These are phyloP conservation scores for Plectosphaerella cucumerina DNA, from an alignment of 2,329 filamentous ascomycete genomes.

Conservation along the genomic window DNA sequence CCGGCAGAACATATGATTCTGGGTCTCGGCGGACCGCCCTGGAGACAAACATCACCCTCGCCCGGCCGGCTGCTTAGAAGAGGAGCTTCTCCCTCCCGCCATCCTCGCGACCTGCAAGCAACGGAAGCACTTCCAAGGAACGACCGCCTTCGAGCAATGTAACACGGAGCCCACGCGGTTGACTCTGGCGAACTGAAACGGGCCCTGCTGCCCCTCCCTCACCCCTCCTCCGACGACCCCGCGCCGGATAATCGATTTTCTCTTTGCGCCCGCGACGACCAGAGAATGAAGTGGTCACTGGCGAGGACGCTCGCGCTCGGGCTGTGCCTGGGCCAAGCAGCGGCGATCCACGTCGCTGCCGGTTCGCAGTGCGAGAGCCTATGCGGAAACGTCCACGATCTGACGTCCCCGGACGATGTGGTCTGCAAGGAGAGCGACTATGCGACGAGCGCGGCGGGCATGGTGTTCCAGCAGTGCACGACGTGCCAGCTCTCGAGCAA, in stretches of 20 bases:
- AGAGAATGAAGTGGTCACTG: neutral
- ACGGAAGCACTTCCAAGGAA: neutral
- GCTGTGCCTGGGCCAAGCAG: slow-evolving; percentile 15
- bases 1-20: no score
- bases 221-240: neutral
- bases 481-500: slow-evolving; percentile 47
- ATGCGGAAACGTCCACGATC: slow-evolving; percentile 50
- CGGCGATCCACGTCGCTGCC: slow-evolving; percentile 36
- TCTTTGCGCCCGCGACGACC: neutral
- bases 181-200: neutral
- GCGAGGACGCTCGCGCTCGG: slow-evolving; percentile 4
- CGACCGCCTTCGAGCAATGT: neutral
- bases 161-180: neutral
- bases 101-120: no score
- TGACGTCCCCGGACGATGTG: slow-evolving; percentile 42
- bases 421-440: slow-evolving; percentile 41
- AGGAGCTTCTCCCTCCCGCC: no score
- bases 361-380: slow-evolving; percentile 44
- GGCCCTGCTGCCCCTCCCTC: neutral
- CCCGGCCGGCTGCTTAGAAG: no score
- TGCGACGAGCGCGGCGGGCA: slow-evolving; percentile 30
- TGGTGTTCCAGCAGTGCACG: slow-evolving; percentile 48
- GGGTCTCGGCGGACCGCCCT: no score
- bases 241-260: neutral
- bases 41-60: no score